Evolutionary conservation across 2,329 filamentous ascomycete species (phyloP).

Genomic region (Penicillium sp.): DNA sequence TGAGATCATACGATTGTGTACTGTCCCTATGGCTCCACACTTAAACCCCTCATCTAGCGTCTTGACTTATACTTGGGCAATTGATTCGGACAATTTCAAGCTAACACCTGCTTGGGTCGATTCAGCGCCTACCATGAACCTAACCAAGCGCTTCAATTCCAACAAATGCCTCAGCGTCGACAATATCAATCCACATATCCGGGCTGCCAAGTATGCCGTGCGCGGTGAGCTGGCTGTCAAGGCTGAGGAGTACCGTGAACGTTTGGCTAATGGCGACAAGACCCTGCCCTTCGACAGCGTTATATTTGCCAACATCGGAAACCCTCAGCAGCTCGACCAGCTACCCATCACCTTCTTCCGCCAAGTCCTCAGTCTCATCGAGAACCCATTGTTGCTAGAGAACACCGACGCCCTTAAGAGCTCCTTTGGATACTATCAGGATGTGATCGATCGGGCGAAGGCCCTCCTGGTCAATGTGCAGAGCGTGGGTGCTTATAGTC

Average conservation of each 20-base stretch:
- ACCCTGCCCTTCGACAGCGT: constrained; percentile 81
- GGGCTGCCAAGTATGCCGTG: constrained; percentile 88
- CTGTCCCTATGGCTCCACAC: background rate
- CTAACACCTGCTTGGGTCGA: constrained; percentile 14
- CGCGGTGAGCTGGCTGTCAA: constrained; percentile 91
- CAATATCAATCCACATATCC: constrained; percentile 89
- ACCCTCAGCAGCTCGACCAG: constrained; percentile 97
- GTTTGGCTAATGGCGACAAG: constrained; percentile 52
- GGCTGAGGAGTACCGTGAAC: constrained; percentile 82
- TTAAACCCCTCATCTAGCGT: constrained; percentile 1
- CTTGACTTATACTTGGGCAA: background rate
- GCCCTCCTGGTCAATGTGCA: constrained; percentile 75
- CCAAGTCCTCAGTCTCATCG: constrained; percentile 86
- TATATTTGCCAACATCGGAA: constrained; percentile 97
- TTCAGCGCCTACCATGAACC: constrained; percentile 28
- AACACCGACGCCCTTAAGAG: constrained; percentile 73
- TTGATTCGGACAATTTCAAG: constrained; percentile 1
- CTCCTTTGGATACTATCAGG: constrained; percentile 76
- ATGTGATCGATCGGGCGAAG: constrained; percentile 79
- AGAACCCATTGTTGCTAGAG: constrained; percentile 80
- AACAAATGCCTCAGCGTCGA: constrained; percentile 60
- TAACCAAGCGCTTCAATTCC: constrained; percentile 23
- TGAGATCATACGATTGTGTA: background rate
- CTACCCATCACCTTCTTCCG: constrained; percentile 99
- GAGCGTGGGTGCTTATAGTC: constrained; percentile 93